Evolutionary conservation across 2,329 filamentous ascomycete genomes (phyloP).

Genomic region (Phaeosphaeriaceae sp.): DNA sequence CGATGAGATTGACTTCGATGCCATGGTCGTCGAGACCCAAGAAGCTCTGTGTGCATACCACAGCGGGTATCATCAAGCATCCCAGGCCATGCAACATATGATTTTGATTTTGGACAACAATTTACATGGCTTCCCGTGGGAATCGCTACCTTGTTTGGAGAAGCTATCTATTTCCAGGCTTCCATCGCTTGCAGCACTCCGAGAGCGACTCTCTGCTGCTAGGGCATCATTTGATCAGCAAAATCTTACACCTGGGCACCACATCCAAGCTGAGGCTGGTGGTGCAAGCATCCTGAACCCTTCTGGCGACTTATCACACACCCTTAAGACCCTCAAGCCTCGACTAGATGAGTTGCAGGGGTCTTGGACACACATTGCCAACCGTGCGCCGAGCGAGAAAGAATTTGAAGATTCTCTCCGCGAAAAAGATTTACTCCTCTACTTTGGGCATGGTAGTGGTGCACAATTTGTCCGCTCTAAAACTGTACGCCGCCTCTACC

Average conservation of each 20-base stretch:
- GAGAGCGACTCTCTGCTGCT: slow-evolving; percentile 71
- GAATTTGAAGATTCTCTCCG: slow-evolving; percentile 76
- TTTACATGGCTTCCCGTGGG: slow-evolving; percentile 93
- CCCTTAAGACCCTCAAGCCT: slow-evolving; percentile 75
- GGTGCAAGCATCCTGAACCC: slow-evolving; percentile 91
- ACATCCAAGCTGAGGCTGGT: slow-evolving; percentile 58
- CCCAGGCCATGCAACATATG: slow-evolving; percentile 66
- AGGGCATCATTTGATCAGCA: slow-evolving; percentile 30
- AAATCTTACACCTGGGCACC: slow-evolving; percentile 39
- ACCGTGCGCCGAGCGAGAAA: slow-evolving; percentile 73
- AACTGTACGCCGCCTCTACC: slow-evolving; percentile 76
- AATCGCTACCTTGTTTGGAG: slow-evolving; percentile 86
- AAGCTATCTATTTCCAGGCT: slow-evolving; percentile 82
- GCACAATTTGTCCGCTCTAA: slow-evolving; percentile 91
- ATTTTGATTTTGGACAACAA: slow-evolving; percentile 91
- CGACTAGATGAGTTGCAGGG: slow-evolving; percentile 60
- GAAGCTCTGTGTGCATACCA: slow-evolving; percentile 86
- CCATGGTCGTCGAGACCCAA: slow-evolving; percentile 84
- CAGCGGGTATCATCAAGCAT: slow-evolving; percentile 51
- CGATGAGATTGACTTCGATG: slow-evolving; percentile 95
- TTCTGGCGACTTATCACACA: slow-evolving; percentile 79
- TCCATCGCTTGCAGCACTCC: slow-evolving; percentile 82
- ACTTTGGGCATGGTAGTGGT: slow-evolving; percentile 95
- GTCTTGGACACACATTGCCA: slow-evolving; percentile 72
- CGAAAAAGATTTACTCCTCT: slow-evolving; percentile 76